A percentile compares a stretch with the other conserved stretches of the same genome.
phyloP scores from a whole-genome alignment of 148 eudicot genomes.

The Diospyros lotus region DNA sequence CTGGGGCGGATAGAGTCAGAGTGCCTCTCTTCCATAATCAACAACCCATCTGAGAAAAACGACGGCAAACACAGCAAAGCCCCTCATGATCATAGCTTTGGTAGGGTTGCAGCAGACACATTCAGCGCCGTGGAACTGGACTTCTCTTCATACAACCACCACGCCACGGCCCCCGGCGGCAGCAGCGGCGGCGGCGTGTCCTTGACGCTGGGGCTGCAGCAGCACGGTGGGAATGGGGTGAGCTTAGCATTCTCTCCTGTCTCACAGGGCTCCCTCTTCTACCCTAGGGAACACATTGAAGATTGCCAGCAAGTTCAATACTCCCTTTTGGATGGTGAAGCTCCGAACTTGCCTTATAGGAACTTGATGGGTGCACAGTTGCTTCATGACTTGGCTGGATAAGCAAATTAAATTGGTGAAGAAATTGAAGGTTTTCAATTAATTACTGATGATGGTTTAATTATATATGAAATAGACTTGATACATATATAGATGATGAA shows the following conservation, averaged over 20 bases:
- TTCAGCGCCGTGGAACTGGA: conserved; percentile 59
- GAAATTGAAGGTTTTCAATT: background rate
- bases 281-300: conserved; percentile 43
- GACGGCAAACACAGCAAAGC: conserved; percentile 4
- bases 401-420: conserved; percentile 5
- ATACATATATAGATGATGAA: background rate
- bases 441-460: too few species aligned
- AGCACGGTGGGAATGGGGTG: conserved; percentile 65
- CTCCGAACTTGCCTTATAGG: conserved; percentile 74
- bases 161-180: conserved; percentile 13
- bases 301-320: conserved; percentile 42
- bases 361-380: conserved; percentile 92
- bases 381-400: conserved; percentile 77
- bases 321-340: conserved; percentile 65
- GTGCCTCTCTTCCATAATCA: conserved; percentile 67
- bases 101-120: conserved; percentile 33
- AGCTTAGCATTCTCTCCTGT: conserved; percentile 55
- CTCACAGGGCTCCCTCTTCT: conserved; percentile 54
- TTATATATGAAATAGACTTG: background rate
- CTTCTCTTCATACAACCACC: conserved; percentile 58
- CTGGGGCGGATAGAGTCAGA: conserved; percentile 57
- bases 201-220: conserved; percentile 84
- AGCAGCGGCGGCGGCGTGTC: conserved; percentile 47
- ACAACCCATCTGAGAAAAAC: conserved; percentile 28
- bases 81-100: conserved; percentile 32